Conservation (phyloP, 164 flowering plant genomes). For the Vitis rotundifolia region DNA sequence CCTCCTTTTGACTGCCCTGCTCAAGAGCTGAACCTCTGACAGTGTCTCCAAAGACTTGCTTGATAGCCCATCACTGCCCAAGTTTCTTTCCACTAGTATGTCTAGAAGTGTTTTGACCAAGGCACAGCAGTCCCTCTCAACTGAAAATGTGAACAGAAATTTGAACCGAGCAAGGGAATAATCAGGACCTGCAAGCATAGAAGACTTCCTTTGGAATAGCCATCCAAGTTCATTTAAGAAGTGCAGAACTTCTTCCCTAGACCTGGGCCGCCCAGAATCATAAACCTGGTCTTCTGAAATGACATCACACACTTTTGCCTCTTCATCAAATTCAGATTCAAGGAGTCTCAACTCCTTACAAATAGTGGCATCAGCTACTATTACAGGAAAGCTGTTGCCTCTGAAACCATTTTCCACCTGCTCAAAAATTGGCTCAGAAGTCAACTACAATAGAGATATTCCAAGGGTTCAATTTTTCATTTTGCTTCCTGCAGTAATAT, state of each 20-base stretch:
- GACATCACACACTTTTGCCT: slow-evolving; percentile 25
- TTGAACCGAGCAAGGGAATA: slow-evolving; percentile 59
- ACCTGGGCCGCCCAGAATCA: slow-evolving; percentile 39
- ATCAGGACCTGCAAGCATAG: slow-evolving; percentile 29
- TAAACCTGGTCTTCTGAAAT: slow-evolving; percentile 33
- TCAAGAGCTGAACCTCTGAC: slow-evolving; percentile 64
- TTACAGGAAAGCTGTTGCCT: slow-evolving; percentile 82
- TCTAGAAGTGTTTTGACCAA: slow-evolving; percentile 71
- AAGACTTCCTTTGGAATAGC: slow-evolving; percentile 68
- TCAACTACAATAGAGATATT: not conserved
- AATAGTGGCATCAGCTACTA: slow-evolving; percentile 71
- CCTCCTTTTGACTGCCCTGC: slow-evolving; percentile 77
- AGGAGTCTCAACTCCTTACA: slow-evolving; percentile 75
- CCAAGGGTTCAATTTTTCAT: not conserved
- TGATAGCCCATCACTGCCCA: slow-evolving; percentile 30
- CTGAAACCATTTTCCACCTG: slow-evolving; percentile 90
- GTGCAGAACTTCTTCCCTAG: slow-evolving; percentile 67
- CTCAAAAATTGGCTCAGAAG: not conserved
- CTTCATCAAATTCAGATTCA: slow-evolving; percentile 60
- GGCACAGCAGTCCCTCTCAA: slow-evolving; percentile 71
- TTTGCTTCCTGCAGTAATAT: not conserved
- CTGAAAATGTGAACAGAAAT: slow-evolving; percentile 66
- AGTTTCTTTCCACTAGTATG: slow-evolving; percentile 46
- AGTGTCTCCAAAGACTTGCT: slow-evolving; percentile 49
- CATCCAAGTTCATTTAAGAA: slow-evolving; percentile 94